Base-by-base conservation (phyloP, 2,329 filamentous ascomycete species). In the Helicocarpus griseus region DNA sequence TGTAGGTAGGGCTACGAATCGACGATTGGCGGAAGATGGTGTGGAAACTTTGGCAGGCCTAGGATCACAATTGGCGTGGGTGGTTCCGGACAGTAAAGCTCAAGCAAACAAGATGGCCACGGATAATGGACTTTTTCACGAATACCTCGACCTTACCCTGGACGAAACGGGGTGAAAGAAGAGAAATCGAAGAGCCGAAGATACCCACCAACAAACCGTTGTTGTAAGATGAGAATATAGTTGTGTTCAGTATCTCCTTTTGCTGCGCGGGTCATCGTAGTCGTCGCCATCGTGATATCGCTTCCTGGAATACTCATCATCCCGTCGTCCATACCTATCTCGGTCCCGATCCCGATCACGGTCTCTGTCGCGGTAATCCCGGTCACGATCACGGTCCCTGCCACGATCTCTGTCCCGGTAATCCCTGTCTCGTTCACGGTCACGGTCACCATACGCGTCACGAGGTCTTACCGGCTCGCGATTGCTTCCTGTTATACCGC, bases 391-490 rank as follows among this genome's bases (percentile, higher is more conserved):
- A 31, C 67, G 64, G 51, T 69, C 61, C 48, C 66, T 77, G 67
- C 83, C 80, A 63, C 81, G 72, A 50, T 70, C 66, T 39, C 73
- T 58, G 54, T 69, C 62, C 29, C 69, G 65, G 53, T 72, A 62
- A 60, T 79, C 75, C 56, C 78, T 72, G 60, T 75, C 71, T 55
- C 70, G 62, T 48, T 73, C 69, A 50, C 71, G 65, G 46, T 72
- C 68, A 47, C 69, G 62, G 53, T 70, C 69, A 35, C 71, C 76
- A 69, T 80, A 78, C 60, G 77, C 76, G 66, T 84, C 81, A 62
- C 82, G 72, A 49, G 82, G 81, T 63, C 86, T 83, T 65, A 93
- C 81, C 55, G 87, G 88, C 67, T 94, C 89, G 69, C 86, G 85
- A 71, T 94, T 93, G 73, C 87, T 87, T 58, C 87, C 87, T 52